phyloP scores from a whole-genome alignment of 768 basidiomycete genomes.

The Pleurotus giganteus region DNA sequence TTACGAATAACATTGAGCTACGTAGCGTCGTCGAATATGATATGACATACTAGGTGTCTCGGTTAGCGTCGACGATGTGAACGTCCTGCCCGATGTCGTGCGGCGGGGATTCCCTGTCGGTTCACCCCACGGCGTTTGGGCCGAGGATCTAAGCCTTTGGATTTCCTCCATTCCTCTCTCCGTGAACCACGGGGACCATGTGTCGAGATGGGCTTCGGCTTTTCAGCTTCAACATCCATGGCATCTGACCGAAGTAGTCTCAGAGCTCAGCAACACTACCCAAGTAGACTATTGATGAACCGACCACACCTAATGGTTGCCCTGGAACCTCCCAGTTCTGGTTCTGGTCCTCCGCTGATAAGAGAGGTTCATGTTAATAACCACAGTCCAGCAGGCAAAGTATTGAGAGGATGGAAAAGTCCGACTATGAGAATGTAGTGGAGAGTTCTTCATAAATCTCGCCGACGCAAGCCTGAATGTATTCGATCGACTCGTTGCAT shows the following conservation, averaged over 20 bases:
- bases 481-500: constrained; percentile 19
- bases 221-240: constrained; percentile 54
- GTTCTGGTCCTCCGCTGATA: constrained; percentile 9
- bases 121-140: constrained; percentile 57
- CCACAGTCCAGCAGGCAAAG: not conserved
- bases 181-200: constrained; percentile 78
- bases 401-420: constrained; percentile 1
- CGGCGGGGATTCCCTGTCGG: constrained; percentile 61
- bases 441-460: not conserved
- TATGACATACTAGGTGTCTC: constrained; percentile 13
- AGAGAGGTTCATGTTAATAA: constrained; percentile 5
- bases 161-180: constrained; percentile 77
- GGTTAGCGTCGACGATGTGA: constrained; percentile 67
- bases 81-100: constrained; percentile 65
- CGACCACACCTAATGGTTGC: constrained; percentile 4
- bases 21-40: not conserved
- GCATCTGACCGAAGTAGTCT: constrained; percentile 32
- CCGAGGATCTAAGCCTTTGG: constrained; percentile 67
- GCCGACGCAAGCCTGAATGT: constrained; percentile 4
- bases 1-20: not conserved
- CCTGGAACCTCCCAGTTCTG: not conserved
- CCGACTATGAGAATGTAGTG: not conserved
- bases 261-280: constrained; percentile 14
- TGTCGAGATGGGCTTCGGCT: constrained; percentile 59
- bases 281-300: not conserved